These are phyloP conservation scores for Calvatia gigantea DNA, from an alignment of 768 basidiomycete species.

Conservation along the genomic window DNA sequence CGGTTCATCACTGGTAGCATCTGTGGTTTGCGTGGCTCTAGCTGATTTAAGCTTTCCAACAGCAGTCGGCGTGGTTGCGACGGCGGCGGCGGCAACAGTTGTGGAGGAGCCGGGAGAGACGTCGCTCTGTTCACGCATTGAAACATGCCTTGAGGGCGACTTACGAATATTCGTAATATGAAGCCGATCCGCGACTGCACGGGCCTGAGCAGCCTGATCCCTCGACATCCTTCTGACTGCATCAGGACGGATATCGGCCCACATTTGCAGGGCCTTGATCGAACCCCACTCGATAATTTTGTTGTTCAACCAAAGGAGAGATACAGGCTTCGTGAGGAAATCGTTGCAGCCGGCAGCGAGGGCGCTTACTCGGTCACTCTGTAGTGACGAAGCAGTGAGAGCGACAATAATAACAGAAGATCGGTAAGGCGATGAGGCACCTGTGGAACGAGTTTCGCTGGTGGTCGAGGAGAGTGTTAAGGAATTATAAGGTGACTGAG, in stretches of 20 bases:
- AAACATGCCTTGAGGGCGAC: constrained; percentile 20
- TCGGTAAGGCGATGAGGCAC: constrained; percentile 63
- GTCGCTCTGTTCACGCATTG: constrained; percentile 22
- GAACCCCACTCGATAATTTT: constrained; percentile 99
- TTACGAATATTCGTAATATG: constrained; percentile 37
- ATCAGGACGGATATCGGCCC: constrained; percentile 77
- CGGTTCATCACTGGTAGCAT: not conserved
- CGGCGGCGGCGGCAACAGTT: constrained; percentile 15
- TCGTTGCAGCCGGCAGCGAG: constrained; percentile 98
- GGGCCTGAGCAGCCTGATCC: constrained; percentile 38
- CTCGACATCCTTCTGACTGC: constrained; percentile 33
- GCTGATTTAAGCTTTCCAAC: not conserved
- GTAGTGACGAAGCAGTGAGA: constrained; percentile 94
- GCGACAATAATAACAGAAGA: constrained; percentile 99
- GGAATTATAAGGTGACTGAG: constrained; percentile 60
- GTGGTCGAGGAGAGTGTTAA: constrained; percentile 25
- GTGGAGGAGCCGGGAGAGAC: constrained; percentile 22
- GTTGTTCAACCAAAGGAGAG: constrained; percentile 90
- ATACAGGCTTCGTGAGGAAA: constrained; percentile 97
- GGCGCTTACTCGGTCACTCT: constrained; percentile 94
- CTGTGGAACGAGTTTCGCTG: constrained; percentile 39
- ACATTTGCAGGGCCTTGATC: constrained; percentile 92
- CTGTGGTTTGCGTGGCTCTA: not conserved
- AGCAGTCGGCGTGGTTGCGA: not conserved
- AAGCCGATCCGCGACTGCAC: constrained; percentile 42